Conservation (phyloP, 805 yeast genomes). For the Ogataea nakhonphanomensis region DNA sequence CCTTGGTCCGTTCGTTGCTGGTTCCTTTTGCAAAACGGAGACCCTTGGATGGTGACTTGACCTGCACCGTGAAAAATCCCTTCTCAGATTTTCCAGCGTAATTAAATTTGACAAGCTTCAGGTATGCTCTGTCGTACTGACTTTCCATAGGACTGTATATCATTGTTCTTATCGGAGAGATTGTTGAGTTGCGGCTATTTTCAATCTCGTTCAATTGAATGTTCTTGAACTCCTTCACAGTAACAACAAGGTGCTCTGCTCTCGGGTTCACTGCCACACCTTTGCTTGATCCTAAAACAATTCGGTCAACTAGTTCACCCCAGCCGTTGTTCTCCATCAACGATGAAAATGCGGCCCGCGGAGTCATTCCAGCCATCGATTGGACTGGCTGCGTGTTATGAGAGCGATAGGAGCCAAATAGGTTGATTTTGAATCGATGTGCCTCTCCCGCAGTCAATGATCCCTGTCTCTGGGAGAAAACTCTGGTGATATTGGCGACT, state of each 20-base stretch:
- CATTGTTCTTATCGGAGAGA: slow-evolving; percentile 62
- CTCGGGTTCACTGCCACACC: slow-evolving; percentile 82
- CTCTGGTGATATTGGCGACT: slow-evolving; percentile 77
- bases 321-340: slow-evolving; percentile 63
- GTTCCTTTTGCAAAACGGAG: slow-evolving; percentile 65
- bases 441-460: slow-evolving; percentile 58
- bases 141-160: slow-evolving; percentile 61
- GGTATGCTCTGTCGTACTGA: slow-evolving; percentile 56
- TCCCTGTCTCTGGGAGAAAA: slow-evolving; percentile 64
- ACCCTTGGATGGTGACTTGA: slow-evolving; percentile 47
- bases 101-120: slow-evolving; percentile 48
- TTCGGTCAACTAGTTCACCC: slow-evolving; percentile 82
- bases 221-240: slow-evolving; percentile 69
- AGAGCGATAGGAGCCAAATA: slow-evolving; percentile 66
- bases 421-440: slow-evolving; percentile 65
- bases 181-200: slow-evolving; percentile 39
- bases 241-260: slow-evolving; percentile 64
- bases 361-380: slow-evolving; percentile 32
- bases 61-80: slow-evolving; percentile 49
- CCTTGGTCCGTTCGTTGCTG: slow-evolving; percentile 46
- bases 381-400: slow-evolving; percentile 31
- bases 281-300: slow-evolving; percentile 66
- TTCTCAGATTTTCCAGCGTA: slow-evolving; percentile 15
- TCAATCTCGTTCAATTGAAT: slow-evolving; percentile 26
- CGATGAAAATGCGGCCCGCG: slow-evolving; percentile 34